Evolutionary conservation across 345 rosid species (phyloP), one percentile per base, ranked within the genome.

Genomic region (Clausena lansium): DNA sequence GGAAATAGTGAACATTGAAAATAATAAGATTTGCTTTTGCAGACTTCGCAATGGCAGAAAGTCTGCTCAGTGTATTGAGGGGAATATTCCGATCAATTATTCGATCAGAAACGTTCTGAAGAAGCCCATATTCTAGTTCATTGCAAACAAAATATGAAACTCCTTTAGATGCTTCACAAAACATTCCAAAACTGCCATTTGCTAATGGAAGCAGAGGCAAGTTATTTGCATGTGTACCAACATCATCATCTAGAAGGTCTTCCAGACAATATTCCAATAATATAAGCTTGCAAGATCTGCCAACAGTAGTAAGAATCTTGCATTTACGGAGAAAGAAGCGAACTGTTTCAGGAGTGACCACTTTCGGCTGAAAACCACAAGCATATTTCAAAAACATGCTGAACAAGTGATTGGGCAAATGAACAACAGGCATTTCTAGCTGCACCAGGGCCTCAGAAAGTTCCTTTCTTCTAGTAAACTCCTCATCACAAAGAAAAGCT

Each of bases 221-320:
- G 81, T 88, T 85, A 67, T 72, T 73, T 25, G 85, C 88, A 83
- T 89, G 87, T 41, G 77, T 74, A 79, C 89, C 92, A 81, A 89
- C 94, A 76, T 88, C 90, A 83, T 81, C 86, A 83, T 95, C 98
- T 80, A 94, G 78, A 82, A 95, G 86, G 86, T 95, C 98, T 76
- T 93, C 98, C 52, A 95, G 90, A 83, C 97, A 93, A 86, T 95
- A 95, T 85, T 95, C 98, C 87, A 95, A 80, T 74, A 95, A 81
- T 80, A 89, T 86, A 83, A 91, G 89, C 89, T 88, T 95, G 77
- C 77, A 80, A 38, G 86, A 79, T 82, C 86, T 95, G 82, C 84
- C 78, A 89, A 91, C 79, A 74, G 73, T 79, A 74, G 65, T 50
- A 80, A 93, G 86, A 57, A 63, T 75, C 84, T 82, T 87, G 85